These are phyloP conservation scores for Tulasnella sp. DNA, from an alignment of 768 basidiomycete genomes.

Conservation along the genomic window DNA sequence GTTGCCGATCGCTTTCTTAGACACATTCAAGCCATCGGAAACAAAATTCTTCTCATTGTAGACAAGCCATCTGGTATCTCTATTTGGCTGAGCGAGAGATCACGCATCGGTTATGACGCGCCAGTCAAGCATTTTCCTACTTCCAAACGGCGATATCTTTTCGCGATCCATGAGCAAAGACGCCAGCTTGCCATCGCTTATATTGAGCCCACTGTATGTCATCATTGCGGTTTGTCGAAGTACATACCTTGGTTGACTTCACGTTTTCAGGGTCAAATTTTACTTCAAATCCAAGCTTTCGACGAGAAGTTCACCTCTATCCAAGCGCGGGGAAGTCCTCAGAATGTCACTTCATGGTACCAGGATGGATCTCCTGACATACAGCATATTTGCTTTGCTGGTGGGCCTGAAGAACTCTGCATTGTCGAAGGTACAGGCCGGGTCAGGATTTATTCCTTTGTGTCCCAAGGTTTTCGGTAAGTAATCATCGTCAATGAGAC, in stretches of 20 bases:
- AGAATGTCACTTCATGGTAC: conserved; percentile 37
- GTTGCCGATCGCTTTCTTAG: neutral
- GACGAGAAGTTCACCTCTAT: conserved; percentile 32
- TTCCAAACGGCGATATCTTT: conserved; percentile 28
- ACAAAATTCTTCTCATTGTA: neutral
- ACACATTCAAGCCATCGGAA: neutral
- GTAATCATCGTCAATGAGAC: conserved; percentile 11
- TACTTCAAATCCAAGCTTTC: conserved; percentile 15
- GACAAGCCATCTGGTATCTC: neutral
- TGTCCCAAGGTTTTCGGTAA: conserved; percentile 43
- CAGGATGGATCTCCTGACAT: conserved; percentile 22
- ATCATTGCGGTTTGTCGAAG: neutral
- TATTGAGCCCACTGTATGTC: neutral
- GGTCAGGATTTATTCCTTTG: conserved; percentile 41
- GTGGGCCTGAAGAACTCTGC: conserved; percentile 40
- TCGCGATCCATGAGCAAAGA: conserved; percentile 42
- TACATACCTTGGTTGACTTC: neutral
- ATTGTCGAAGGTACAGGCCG: conserved; percentile 34
- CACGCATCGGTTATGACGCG: neutral
- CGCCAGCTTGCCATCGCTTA: conserved; percentile 29
- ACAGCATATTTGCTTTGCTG: conserved; percentile 32
- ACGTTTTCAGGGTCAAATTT: neutral
- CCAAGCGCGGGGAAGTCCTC: conserved; percentile 31
- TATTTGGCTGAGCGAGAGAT: neutral
- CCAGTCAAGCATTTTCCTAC: neutral